Evolutionary conservation across 2,329 filamentous ascomycete species (phyloP), one percentile per base, ranked within the genome.

Genomic region (Nothophaeocryptopus gaeumannii): DNA sequence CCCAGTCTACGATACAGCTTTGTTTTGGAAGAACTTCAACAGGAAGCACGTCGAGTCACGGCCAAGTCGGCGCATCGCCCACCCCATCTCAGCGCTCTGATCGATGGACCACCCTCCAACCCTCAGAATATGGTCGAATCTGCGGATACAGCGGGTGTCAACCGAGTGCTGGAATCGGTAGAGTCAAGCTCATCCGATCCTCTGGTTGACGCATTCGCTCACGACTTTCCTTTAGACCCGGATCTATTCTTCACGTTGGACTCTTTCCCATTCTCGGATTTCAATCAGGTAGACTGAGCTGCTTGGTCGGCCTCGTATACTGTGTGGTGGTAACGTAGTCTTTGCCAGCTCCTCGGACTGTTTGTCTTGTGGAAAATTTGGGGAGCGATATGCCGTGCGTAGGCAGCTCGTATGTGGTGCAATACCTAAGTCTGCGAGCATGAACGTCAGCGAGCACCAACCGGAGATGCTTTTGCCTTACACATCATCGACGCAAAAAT

Each of bases 391-490:
- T 78, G 0, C 79, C 81, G 40, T 74, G 66, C 58, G 84, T 86
- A 8, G 67, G 69, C 66, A 90, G 88, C 45, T 79, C 74, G 65
- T 88, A 89, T 38, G 74, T 72, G 35, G 86, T 83, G 38, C 84
- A 73, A 63, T 89, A 5, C 74, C 77, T 0, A 80, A 80, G 2
- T 82, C 88, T 55, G 80, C 80, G 0, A 89, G 86, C 2, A 86
- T 96, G 79, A 68, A 95, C 0, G 70, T 90, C 2, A 80, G 84
- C n/a, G n/a, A n/a, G n/a, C n/a, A n/a, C n/a, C n/a, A n/a, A n/a
- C n/a, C n/a, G n/a, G n/a, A n/a, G n/a, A n/a, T n/a, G n/a, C n/a
- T n/a, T n/a, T n/a, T n/a, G n/a, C n/a, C n/a, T n/a, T 89, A 90
- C 54, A 81, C 81, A 60, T 90, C 86, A 16, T 86, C 76, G 12